These are phyloP conservation scores for Clavulina sp. DNA, from an alignment of 768 basidiomycete genomes.

Conservation along the genomic window DNA sequence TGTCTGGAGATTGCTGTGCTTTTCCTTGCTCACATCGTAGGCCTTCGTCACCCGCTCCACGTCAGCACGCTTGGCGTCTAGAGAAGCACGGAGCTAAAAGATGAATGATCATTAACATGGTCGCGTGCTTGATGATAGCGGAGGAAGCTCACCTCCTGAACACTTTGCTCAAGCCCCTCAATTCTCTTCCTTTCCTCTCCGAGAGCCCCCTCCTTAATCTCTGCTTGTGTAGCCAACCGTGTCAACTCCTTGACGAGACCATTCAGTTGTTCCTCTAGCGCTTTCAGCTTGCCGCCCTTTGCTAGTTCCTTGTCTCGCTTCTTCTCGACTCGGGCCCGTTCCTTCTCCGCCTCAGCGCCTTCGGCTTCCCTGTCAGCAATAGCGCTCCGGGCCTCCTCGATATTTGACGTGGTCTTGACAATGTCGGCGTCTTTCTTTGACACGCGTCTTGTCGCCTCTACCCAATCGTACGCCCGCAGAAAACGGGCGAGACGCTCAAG, in stretches of 20 bases:
- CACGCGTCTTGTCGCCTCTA: slow-evolving; percentile 35
- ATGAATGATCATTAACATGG: background rate
- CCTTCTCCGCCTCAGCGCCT: slow-evolving; percentile 45
- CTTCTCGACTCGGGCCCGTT: slow-evolving; percentile 45
- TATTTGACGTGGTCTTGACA: slow-evolving; percentile 22
- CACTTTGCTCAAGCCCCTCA: slow-evolving; percentile 32
- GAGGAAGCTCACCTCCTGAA: slow-evolving; percentile 36
- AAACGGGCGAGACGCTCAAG: slow-evolving; percentile 71
- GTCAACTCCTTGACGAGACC: slow-evolving; percentile 63
- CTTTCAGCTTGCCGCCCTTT: slow-evolving; percentile 85
- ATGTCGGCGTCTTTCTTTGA: slow-evolving; percentile 41
- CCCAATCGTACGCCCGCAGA: slow-evolving; percentile 82
- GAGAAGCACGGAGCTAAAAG: slow-evolving; percentile 35
- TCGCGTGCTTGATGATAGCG: background rate
- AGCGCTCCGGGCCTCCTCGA: slow-evolving; percentile 28
- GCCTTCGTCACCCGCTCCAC: slow-evolving; percentile 36
- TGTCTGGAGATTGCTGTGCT: slow-evolving; percentile 40
- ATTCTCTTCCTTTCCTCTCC: slow-evolving; percentile 58
- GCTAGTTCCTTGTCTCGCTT: slow-evolving; percentile 72
- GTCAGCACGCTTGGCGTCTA: slow-evolving; percentile 41
- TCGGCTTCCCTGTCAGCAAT: slow-evolving; percentile 35
- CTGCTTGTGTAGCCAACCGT: slow-evolving; percentile 70
- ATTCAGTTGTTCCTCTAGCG: slow-evolving; percentile 62
- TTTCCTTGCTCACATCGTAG: slow-evolving; percentile 48
- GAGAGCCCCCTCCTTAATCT: slow-evolving; percentile 59